These are phyloP conservation scores for Fusarium goolgardi DNA, from an alignment of 2,329 filamentous ascomycete genomes.

Conservation along the genomic window DNA sequence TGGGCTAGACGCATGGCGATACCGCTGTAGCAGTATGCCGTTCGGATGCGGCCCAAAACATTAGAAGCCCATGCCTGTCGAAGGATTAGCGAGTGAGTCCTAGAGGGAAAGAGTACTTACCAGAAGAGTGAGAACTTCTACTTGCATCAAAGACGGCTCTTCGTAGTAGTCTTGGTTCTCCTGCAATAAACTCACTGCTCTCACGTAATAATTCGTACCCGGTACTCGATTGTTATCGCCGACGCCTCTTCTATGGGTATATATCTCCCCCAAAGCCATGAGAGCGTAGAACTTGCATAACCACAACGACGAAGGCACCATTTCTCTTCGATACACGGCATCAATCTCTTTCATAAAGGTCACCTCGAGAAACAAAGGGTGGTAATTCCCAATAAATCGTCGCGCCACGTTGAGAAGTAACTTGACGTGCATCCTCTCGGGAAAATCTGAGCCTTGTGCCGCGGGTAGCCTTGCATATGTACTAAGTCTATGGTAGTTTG, in stretches of 20 bases:
- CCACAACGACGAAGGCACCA: constrained; percentile 47
- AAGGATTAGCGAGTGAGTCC: not conserved
- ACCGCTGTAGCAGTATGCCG: constrained; percentile 51
- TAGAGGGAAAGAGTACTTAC: not conserved
- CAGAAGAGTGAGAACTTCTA: constrained; percentile 54
- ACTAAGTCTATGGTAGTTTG: constrained; percentile 43
- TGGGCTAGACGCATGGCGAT: constrained; percentile 55
- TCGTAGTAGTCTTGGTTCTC: constrained; percentile 53
- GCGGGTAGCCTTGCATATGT: not conserved
- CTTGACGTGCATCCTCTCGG: constrained; percentile 49
- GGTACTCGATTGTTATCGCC: constrained; percentile 51
- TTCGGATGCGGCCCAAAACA: constrained; percentile 51
- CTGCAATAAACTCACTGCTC: constrained; percentile 55
- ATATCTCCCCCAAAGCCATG: constrained; percentile 59
- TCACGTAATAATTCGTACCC: constrained; percentile 57
- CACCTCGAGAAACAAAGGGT: constrained; percentile 51
- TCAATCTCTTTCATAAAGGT: constrained; percentile 54
- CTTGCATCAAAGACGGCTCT: constrained; percentile 57
- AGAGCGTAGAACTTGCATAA: constrained; percentile 59
- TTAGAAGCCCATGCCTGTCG: constrained; percentile 48
- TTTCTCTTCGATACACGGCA: constrained; percentile 51
- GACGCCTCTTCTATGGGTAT: constrained; percentile 52
- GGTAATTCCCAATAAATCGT: constrained; percentile 50
- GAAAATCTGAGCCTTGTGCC: constrained; percentile 33
- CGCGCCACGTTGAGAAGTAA: constrained; percentile 47